Base-by-base conservation (phyloP, 176 grass and related monocot genomes). In the Canna indica region DNA sequence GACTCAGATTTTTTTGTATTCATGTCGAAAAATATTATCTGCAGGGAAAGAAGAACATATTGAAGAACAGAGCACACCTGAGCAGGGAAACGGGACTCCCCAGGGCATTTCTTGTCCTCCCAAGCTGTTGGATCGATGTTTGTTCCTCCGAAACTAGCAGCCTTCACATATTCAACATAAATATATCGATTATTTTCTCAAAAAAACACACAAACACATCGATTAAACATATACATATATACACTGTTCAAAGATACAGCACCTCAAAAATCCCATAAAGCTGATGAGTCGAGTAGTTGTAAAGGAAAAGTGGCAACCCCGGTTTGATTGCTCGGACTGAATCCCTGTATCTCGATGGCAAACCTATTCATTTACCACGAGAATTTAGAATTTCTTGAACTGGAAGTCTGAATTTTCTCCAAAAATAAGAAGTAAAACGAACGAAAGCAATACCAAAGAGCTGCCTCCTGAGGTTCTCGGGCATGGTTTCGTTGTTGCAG, bases 401-500 rank as follows among this genome's bases (percentile, higher is more conserved):
- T n/a, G n/a, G n/a, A n/a, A n/a, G n/a, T n/a, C n/a, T n/a, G n/a
- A n/a, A n/a, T n/a, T n/a, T n/a, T n/a, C n/a, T n/a, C n/a, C n/a
- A n/a, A n/a, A 38, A 38, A 38, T 3, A 38, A 38, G 25, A 61
- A 30, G 4, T 61, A 0, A 30, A 61, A 15, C 10, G 0, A 32
- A 18, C 10, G 5, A 25, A 2, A n/a, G 22, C 17, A 13, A 17
- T 84, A 99, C 94, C 94, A 78, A 99, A 99, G 46, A 99, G 94
- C 77, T 99, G 80, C 56, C 94, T 81, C 47, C 75, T 72, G 78
- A 99, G 94, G 77, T 99, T 93, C 78, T 99, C 94, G 69, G 92
- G 86, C 94, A 99, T 93, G 77, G 94, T 99, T 69, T 99, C 94
- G 77, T 99, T 99, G 81, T 99, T 99, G 73, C 94, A 99, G 77